These are phyloP conservation scores for Aspergillus melleus DNA, from an alignment of 2,329 filamentous ascomycete species.

Conservation along the genomic window DNA sequence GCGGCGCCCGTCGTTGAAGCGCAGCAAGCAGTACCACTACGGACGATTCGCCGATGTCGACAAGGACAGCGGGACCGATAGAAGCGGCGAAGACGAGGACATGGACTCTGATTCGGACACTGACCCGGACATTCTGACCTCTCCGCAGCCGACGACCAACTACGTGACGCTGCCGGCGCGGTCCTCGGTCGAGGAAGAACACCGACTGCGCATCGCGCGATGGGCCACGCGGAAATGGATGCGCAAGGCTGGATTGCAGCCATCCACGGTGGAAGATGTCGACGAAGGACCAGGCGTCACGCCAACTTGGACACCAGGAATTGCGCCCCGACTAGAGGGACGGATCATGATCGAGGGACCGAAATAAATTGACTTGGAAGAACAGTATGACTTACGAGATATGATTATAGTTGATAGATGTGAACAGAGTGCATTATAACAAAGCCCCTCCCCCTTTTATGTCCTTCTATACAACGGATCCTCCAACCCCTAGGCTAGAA, in stretches of 20 bases:
- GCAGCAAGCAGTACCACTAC: constrained; percentile 29
- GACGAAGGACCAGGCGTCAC: constrained; percentile 61
- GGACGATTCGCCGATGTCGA: constrained; percentile 30
- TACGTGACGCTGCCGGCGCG: constrained; percentile 40
- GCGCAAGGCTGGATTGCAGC: constrained; percentile 62
- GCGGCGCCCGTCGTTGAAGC: constrained; percentile 21
- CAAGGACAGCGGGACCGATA: constrained; percentile 41
- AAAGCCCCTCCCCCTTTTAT: not conserved
- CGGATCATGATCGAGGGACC: constrained; percentile 55
- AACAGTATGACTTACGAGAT: constrained; percentile 3
- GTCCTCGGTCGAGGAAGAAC: constrained; percentile 51
- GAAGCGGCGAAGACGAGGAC: constrained; percentile 42
- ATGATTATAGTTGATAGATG: not conserved
- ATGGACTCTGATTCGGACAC: constrained; percentile 47
- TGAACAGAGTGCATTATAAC: not conserved
- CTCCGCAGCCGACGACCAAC: constrained; percentile 32
- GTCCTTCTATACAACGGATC: no score
- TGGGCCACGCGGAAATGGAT: constrained; percentile 74
- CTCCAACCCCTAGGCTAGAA: no score
- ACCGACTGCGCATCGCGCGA: constrained; percentile 64
- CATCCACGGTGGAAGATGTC: constrained; percentile 44
- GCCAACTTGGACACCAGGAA: constrained; percentile 75
- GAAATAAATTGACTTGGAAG: not conserved
- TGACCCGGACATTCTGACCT: constrained; percentile 41
- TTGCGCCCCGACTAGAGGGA: constrained; percentile 75